Percentiles rank a stretch among this genome's conserved stretches.
Evolutionary conservation across 306 rosid genomes (phyloP).

Genomic region (Lathyrus tuberosus): DNA sequence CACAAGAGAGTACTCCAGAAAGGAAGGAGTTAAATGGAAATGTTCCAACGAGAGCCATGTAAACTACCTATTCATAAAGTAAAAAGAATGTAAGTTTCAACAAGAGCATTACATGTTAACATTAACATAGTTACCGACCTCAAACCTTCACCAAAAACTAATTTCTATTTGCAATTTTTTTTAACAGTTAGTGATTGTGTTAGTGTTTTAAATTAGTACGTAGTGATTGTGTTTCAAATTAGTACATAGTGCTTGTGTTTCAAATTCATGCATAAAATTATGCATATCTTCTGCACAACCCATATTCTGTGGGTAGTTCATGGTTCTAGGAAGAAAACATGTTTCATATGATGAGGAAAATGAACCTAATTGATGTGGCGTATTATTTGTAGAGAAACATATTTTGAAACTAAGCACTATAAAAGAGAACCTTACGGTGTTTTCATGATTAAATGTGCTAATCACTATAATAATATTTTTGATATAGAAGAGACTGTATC

Average conservation of each 20-base stretch:
- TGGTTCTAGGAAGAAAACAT: too few species aligned
- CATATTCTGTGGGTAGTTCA: neutral
- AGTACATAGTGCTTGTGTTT: too few species aligned
- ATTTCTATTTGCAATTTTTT: neutral
- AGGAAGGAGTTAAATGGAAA: slow-evolving; percentile 96
- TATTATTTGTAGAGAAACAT: neutral
- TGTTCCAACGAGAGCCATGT: slow-evolving; percentile 82
- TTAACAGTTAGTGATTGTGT: too few species aligned
- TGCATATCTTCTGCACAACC: neutral
- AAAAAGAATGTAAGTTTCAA: neutral
- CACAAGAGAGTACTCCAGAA: slow-evolving; percentile 83
- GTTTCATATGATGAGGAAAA: too few species aligned
- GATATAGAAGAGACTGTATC: neutral
- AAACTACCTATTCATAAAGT: slow-evolving; percentile 65
- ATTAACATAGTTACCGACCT: neutral
- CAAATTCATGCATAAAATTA: neutral
- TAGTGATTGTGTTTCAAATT: too few species aligned
- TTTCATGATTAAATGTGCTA: neutral
- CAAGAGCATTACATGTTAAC: neutral
- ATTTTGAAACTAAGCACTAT: neutral
- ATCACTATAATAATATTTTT: neutral
- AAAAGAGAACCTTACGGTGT: neutral
- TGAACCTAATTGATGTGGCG: neutral
- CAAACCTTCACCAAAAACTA: neutral
- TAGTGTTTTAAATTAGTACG: too few species aligned